A percentile compares a stretch with the other conserved stretches of the same genome.
Evolutionary conservation across 176 grass and related monocot species (phyloP).

Genomic region (Juncus effusus): DNA sequence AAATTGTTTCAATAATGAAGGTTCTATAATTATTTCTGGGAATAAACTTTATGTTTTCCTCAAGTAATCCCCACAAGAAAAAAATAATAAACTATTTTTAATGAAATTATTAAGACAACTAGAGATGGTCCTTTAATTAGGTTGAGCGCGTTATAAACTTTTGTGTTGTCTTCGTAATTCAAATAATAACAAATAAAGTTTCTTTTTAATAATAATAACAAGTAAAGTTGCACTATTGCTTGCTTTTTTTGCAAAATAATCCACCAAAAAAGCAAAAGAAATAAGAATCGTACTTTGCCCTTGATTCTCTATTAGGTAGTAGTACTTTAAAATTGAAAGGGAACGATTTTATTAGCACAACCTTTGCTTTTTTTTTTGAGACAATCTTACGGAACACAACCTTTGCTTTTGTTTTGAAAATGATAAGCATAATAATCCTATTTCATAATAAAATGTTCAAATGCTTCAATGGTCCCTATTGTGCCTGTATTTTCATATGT

Average conservation of each 20-base stretch:
- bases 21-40: too few relatives aligned
- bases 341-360: neutral
- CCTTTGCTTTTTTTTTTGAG: constrained; percentile 18
- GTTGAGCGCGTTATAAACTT: too few relatives aligned
- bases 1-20: too few relatives aligned
- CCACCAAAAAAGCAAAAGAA: neutral
- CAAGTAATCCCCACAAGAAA: neutral
- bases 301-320: neutral
- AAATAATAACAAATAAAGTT: too few relatives aligned
- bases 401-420: constrained; percentile 26
- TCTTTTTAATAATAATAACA: neutral
- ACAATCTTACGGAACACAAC: constrained; percentile 15
- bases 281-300: constrained; percentile 14
- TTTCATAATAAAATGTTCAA: too few relatives aligned
- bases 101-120: neutral
- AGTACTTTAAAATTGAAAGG: too few relatives aligned
- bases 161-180: too few relatives aligned
- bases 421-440: constrained; percentile 6
- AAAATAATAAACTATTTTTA: neutral
- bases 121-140: neutral
- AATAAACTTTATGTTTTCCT: too few relatives aligned
- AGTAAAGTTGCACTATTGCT: neutral
- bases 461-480: too few relatives aligned
- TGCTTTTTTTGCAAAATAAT: neutral
- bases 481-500: too few relatives aligned